Conservation (phyloP, 345 rosid species). For the Nasturtium officinale region DNA sequence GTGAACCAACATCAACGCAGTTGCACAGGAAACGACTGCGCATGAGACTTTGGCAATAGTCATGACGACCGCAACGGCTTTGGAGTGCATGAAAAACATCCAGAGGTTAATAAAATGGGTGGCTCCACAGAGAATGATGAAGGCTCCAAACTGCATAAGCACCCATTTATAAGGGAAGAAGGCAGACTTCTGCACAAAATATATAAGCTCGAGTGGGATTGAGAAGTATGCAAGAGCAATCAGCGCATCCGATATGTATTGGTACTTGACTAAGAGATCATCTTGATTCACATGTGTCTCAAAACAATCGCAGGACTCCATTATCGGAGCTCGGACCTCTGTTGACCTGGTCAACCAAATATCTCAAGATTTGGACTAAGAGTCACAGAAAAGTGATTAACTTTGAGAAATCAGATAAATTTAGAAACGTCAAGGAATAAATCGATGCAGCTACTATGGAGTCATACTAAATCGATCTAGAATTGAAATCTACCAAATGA, state of each 20-base stretch:
- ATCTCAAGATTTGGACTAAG: background rate
- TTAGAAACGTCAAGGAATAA: background rate
- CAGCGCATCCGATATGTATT: slow-evolving; percentile 84
- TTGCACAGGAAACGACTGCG: slow-evolving; percentile 84
- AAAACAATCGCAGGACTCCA: slow-evolving; percentile 88
- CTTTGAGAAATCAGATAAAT: background rate
- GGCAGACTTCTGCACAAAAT: slow-evolving; percentile 83
- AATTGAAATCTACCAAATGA: background rate
- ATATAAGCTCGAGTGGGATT: slow-evolving; percentile 83
- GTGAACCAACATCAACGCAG: slow-evolving; percentile 89
- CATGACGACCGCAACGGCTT: slow-evolving; percentile 83
- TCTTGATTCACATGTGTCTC: slow-evolving; percentile 76
- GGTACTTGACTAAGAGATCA: slow-evolving; percentile 79
- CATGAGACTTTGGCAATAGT: slow-evolving; percentile 77
- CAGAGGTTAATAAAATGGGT: slow-evolving; percentile 91
- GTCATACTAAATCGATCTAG: background rate
- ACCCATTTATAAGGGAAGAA: slow-evolving; percentile 98
- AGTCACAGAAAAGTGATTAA: background rate
- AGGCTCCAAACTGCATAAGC: slow-evolving; percentile 94
- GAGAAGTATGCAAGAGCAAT: slow-evolving; percentile 95
- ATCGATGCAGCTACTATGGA: slow-evolving; percentile 2
- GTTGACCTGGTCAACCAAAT: slow-evolving; percentile 36
- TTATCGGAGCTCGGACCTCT: slow-evolving; percentile 33
- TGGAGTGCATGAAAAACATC: slow-evolving; percentile 80
- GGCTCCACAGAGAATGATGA: slow-evolving; percentile 92